Conservation (phyloP, 495 filamentous ascomycete genomes). For the Aspergillus egyptiacus region DNA sequence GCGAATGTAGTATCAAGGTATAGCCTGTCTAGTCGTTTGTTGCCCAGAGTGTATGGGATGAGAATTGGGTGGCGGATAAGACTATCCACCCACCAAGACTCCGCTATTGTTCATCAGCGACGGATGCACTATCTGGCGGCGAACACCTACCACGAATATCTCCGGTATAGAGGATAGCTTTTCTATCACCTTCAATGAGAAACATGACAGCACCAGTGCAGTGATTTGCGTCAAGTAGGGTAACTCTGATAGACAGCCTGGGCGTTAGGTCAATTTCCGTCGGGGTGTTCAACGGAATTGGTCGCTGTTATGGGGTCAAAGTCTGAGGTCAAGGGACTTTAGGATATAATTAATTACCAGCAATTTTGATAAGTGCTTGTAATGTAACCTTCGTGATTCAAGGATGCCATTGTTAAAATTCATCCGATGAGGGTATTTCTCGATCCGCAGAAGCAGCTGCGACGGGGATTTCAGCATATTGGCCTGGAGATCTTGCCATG, state of each 20-base stretch:
- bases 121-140: background rate
- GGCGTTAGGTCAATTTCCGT: constrained; percentile 69
- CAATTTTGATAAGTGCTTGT: constrained; percentile 67
- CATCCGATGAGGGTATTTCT: constrained; percentile 71
- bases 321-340: background rate
- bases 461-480: background rate
- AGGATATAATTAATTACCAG: constrained; percentile 33
- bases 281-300: constrained; percentile 79
- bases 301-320: constrained; percentile 45
- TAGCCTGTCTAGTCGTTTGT: constrained; percentile 64
- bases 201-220: constrained; percentile 93
- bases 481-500: background rate
- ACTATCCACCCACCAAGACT: constrained; percentile 61
- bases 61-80: constrained; percentile 65
- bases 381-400: constrained; percentile 61
- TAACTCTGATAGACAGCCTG: constrained; percentile 63
- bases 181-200: constrained; percentile 70
- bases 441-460: constrained; percentile 61
- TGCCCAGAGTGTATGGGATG: constrained; percentile 65
- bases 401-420: constrained; percentile 74
- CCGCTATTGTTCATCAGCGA: constrained; percentile 34
- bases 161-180: constrained; percentile 84
- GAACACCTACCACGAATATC: constrained; percentile 66
- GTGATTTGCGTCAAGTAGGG: constrained; percentile 87
- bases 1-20: constrained; percentile 87